A percentile compares a stretch with the other conserved stretches of the same genome.
These are phyloP conservation scores for Neltuma alba DNA, from an alignment of 306 rosid species.

Conservation along the genomic window DNA sequence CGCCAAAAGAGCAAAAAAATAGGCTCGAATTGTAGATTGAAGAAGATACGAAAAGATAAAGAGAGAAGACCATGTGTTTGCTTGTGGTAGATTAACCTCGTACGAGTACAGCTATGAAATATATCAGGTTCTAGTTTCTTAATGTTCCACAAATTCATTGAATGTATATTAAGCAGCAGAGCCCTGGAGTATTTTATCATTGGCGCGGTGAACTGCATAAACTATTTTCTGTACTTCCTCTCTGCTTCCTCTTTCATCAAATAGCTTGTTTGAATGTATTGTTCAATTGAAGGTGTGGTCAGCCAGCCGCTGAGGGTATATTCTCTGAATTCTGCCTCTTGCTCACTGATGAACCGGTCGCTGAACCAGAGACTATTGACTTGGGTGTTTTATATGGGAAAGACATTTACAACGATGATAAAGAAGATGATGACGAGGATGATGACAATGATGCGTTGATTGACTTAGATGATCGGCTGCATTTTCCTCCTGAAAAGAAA, in stretches of 20 bases:
- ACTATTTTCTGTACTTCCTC: too few species aligned
- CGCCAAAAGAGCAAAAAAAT: not conserved
- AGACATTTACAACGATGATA: conserved; percentile 35
- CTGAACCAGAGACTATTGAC: conserved; percentile 67
- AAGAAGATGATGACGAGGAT: conserved; percentile 49
- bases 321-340: conserved; percentile 73
- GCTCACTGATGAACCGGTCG: conserved; percentile 65
- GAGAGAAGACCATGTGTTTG: not conserved
- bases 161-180: not conserved
- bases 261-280: conserved; percentile 31
- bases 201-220: not conserved
- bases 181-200: not conserved
- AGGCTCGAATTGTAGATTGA: conserved; percentile 1
- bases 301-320: conserved; percentile 64
- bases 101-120: not conserved
- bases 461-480: conserved; percentile 74
- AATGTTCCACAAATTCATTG: not conserved
- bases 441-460: conserved; percentile 52
- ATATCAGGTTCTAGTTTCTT: not conserved
- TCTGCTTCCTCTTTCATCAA: not conserved
- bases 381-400: conserved; percentile 64
- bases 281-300: conserved; percentile 66
- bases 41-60: conserved; percentile 23
- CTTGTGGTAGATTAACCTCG: not conserved
- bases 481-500: conserved; percentile 68